Base-by-base conservation (phyloP, 805 yeast species). In the Blastobotrys mokoenaii region DNA sequence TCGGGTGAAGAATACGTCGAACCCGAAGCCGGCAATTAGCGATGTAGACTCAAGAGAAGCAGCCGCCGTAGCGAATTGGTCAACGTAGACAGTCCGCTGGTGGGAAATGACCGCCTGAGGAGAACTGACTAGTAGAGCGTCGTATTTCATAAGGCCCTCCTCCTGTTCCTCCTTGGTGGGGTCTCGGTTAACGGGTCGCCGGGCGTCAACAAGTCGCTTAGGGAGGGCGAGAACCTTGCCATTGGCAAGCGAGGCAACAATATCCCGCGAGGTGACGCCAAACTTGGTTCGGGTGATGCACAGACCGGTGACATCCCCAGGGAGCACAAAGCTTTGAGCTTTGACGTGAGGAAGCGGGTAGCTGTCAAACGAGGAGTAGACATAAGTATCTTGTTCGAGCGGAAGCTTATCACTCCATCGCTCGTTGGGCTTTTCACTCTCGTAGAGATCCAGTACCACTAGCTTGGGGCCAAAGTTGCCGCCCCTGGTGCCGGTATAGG, bases 11-110 rank as follows among this genome's bases (percentile, higher is more conserved):
- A 84, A 89, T 5, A 83, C 61, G 58, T 86, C 94, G 14, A 40
- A 25, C 29, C 78, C 65, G 32, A 74, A 69, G 49, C 93, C 80
- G 0, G 84, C 74, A 15, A 85, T 70, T 14, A 65, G 46, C 1
- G 82, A 71, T 0, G 97, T 88, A 1, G 95, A 84, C 64, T 90
- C 97, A 43, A 88, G 67, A 34, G 76, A 72, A 0, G 97, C 84
- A 1, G 84, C 71, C 2, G 76, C 71, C 0, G 82, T 69, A 2
- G 70, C 54, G 6, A 80, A 51, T 2, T 58, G 52, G 2, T 68
- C 53, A 11, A 55, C 52, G 42, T 57, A 44, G 3, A 79, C 56
- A n/a, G 62, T 61, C 50, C 80, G 68, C 16, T 64, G 59, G 52
- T 80, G 85, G 0, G 80, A 66, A 9, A 83, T 53, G 12, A 74